These are phyloP conservation scores for Canariomyces notabilis DNA, from an alignment of 2,329 filamentous ascomycete genomes.

Conservation along the genomic window DNA sequence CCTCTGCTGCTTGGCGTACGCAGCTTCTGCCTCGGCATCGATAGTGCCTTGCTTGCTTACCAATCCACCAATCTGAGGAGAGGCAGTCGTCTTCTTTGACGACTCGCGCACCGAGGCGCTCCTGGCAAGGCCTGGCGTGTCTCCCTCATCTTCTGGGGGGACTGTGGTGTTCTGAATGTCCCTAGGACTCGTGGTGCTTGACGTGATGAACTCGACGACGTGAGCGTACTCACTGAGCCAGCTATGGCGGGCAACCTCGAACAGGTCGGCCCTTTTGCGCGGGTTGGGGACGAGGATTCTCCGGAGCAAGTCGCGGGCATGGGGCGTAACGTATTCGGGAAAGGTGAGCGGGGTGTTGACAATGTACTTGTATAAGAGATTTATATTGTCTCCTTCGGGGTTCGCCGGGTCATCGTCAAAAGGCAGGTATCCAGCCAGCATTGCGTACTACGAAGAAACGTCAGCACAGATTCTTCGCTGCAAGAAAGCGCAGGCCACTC, in stretches of 20 bases:
- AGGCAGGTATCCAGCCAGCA: slow-evolving; percentile 94
- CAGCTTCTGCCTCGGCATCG: slow-evolving; percentile 57
- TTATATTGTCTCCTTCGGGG: slow-evolving; percentile 98
- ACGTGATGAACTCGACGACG: slow-evolving; percentile 94
- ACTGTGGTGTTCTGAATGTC: slow-evolving; percentile 81
- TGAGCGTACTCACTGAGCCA: slow-evolving; percentile 98
- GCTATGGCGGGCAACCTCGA: slow-evolving; percentile 95
- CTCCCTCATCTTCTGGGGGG: slow-evolving; percentile 47
- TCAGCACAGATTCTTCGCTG: neutral
- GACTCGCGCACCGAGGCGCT: slow-evolving; percentile 91
- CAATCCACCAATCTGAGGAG: slow-evolving; percentile 56
- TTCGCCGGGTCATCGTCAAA: slow-evolving; percentile 98
- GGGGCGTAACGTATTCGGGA: slow-evolving; percentile 96
- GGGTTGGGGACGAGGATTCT: slow-evolving; percentile 94
- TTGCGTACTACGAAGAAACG: slow-evolving; percentile 72
- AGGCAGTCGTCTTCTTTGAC: slow-evolving; percentile 57
- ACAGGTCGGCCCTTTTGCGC: slow-evolving; percentile 87
- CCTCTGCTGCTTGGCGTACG: slow-evolving; percentile 60
- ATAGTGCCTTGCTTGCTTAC: slow-evolving; percentile 69
- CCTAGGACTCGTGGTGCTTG: slow-evolving; percentile 79
- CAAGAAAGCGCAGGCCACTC: slow-evolving; percentile 36
- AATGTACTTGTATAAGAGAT: slow-evolving; percentile 98
- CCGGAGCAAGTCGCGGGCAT: slow-evolving; percentile 85
- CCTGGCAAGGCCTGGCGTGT: slow-evolving; percentile 64
- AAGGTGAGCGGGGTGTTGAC: slow-evolving; percentile 95